phyloP scores from a whole-genome alignment of 306 rosid genomes.

The Vigna hirtella region DNA sequence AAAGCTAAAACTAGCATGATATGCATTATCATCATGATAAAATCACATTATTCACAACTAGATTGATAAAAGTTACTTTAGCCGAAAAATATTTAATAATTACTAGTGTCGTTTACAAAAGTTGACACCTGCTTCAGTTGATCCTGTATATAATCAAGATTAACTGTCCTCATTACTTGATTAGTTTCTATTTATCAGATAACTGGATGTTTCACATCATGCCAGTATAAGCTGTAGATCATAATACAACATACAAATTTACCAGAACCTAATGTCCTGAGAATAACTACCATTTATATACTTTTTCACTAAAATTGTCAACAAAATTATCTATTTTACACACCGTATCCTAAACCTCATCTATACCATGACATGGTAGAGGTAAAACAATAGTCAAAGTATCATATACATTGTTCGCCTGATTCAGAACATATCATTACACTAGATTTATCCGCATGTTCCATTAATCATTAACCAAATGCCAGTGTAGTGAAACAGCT shows the following conservation, averaged over 20 bases:
- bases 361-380: neutral
- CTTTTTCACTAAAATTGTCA: neutral
- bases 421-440: conserved; percentile 1
- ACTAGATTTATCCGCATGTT: neutral
- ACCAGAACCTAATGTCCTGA: neutral
- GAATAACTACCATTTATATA: neutral
- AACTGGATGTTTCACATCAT: neutral
- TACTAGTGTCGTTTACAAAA: neutral
- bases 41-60: neutral
- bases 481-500: neutral
- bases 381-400: neutral
- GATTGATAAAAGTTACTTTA: neutral
- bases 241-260: neutral
- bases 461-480: conserved; percentile 24
- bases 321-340: neutral
- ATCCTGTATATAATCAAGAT: neutral
- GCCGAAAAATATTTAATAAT: neutral
- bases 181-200: neutral
- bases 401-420: neutral
- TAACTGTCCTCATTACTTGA: neutral
- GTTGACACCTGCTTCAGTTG: neutral
- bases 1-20: neutral
- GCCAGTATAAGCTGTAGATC: neutral
- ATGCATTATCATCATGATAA: neutral
- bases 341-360: neutral